Conservation (phyloP, 2,329 filamentous ascomycete genomes). For the Plenodomus lindquistii region DNA sequence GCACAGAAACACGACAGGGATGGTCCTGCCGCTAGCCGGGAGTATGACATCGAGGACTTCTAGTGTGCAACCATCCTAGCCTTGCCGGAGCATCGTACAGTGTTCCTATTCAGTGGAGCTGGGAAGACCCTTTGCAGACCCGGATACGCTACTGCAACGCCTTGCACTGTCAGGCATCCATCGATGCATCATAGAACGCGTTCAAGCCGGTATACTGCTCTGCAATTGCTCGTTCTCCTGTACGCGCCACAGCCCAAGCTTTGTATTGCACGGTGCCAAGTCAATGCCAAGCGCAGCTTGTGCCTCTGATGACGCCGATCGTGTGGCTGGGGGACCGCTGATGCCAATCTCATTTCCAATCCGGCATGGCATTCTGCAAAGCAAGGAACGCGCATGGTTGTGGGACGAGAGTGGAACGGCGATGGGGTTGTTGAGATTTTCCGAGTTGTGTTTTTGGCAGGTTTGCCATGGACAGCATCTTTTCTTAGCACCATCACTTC, state of each 20-base stretch:
- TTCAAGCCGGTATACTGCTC: not conserved
- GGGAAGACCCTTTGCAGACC: not conserved
- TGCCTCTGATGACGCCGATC: not conserved
- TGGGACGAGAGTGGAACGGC: not conserved
- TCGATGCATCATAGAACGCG: not conserved
- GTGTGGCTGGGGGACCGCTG: not conserved
- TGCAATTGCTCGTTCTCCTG: not conserved
- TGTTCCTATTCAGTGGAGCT: not conserved
- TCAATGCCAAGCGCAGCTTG: not conserved
- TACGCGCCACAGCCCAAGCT: not conserved
- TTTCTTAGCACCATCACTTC: not conserved
- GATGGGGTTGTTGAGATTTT: not conserved
- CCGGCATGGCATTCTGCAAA: not conserved
- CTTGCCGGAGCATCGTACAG: not conserved
- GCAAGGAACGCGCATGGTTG: not conserved
- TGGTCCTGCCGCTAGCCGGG: slow-evolving; percentile 18
- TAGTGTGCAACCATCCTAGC: not conserved
- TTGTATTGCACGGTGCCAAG: not conserved
- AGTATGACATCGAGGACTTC: slow-evolving; percentile 4
- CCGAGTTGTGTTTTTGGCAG: not conserved
- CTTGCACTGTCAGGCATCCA: not conserved
- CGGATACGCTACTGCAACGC: not conserved
- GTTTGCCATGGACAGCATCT: not conserved
- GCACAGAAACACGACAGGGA: slow-evolving; percentile 15
- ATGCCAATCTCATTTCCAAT: not conserved